Percentiles rank a stretch among this genome's conserved stretches.
Conservation (phyloP, 2,329 filamentous ascomycete species). For the Septoria linicola region DNA sequence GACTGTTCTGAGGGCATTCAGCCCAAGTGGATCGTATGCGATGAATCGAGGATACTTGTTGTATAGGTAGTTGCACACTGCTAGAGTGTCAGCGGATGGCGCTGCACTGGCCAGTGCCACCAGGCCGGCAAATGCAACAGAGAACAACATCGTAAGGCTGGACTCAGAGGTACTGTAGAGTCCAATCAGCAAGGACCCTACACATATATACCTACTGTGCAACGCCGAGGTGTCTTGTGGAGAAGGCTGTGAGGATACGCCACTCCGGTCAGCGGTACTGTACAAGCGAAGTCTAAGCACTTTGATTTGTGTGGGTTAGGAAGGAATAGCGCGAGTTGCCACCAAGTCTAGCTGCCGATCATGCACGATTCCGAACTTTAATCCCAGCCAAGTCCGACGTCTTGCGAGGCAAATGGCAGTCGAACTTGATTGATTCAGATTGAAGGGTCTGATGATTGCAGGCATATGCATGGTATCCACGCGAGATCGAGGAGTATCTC, state of each 20-base stretch:
- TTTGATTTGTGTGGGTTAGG: not conserved
- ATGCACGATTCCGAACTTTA: no score
- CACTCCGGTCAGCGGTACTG: no score
- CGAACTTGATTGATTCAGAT: no score
- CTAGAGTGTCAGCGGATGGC: slow-evolving; percentile 18
- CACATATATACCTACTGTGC: not conserved
- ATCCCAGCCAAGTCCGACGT: no score
- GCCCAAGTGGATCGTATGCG: slow-evolving; percentile 24
- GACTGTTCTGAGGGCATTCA: slow-evolving; percentile 13
- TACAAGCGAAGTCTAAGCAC: not conserved
- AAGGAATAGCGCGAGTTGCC: not conserved
- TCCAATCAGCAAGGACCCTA: not conserved
- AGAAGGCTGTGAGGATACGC: not conserved
- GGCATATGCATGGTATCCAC: no score
- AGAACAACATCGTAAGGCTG: slow-evolving; percentile 8
- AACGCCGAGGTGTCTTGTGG: not conserved
- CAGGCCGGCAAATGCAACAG: slow-evolving; percentile 9
- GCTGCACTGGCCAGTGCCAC: slow-evolving; percentile 16
- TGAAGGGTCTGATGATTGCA: no score
- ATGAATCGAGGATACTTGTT: slow-evolving; percentile 25
- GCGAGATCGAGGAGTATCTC: no score
- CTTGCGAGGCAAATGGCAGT: no score
- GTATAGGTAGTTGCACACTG: slow-evolving; percentile 27
- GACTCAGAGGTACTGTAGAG: not conserved
- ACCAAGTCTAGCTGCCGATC: not conserved